Base-by-base conservation (phyloP, 495 filamentous ascomycete species). In the Apodospora peruviana region DNA sequence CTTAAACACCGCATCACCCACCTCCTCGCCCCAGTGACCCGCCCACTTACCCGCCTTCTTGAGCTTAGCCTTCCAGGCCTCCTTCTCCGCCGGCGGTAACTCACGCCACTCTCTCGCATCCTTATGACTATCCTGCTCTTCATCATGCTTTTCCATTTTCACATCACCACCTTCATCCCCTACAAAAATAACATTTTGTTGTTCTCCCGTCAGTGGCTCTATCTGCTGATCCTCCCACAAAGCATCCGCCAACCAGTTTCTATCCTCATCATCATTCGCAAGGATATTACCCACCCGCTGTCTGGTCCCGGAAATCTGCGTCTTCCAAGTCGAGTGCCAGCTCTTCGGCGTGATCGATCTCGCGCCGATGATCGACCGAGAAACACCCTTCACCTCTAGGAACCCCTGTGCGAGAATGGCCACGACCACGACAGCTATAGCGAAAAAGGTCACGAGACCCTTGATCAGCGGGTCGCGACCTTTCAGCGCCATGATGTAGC, bases 1-100 rank as follows among this genome's bases (percentile, higher is more conserved):
- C 62, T 83, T 76, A 29, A 93, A 74, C 11, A 93, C 76, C 25
- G 73, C 75, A 66, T 89, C 86, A 1, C 85, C 86, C 66, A 90
- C 78, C 32, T 78, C 78, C 47, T 78, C 77, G 4, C 76, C 73
- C n/a, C n/a, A n/a, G n/a, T n/a, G n/a, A n/a, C n/a, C n/a, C 9
- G 12, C 11, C 87, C 87, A 91, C 44, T 88, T 74, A 4, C 88
- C 89, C 2, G 86, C 82, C 48, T 80, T 70, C 48, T 74, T 74
- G 35, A 95, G 69, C 55, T 73, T 76, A 53, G 74, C 62, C 71
- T 84, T 87, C 90, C 90, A 95, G 12, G 62, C 56, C 40, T 71
- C 62, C 54, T 76, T 76, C 64, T 91, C 79, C 35, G 72, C 56
- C 5, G 64, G 58, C 2, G 68, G 63, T 39, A 95, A 58, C 45